Conservation (phyloP, 192 early-diverging fungal genomes). For the Anaeromyces robustus region DNA sequence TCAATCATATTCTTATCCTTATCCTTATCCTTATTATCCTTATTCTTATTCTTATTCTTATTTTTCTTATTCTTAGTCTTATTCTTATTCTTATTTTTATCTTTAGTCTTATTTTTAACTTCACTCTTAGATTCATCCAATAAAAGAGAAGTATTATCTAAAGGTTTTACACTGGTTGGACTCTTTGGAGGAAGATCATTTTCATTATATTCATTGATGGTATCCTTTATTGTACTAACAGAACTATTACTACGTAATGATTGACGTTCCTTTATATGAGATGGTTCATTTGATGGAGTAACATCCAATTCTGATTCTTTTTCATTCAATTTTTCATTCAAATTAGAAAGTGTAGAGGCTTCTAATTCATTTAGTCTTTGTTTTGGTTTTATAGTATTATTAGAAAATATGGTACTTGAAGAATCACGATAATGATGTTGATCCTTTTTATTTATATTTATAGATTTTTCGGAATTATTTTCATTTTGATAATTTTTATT, state of each 20-base stretch:
- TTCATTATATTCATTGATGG: too few relatives aligned
- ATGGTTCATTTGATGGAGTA: background rate
- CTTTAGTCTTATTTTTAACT: too few relatives aligned
- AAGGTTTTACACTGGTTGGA: background rate
- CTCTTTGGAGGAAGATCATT: too few relatives aligned
- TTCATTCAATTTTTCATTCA: background rate
- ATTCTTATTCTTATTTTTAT: too few relatives aligned
- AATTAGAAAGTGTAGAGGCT: background rate
- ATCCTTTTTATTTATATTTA: background rate
- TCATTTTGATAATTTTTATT: background rate
- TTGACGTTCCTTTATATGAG: background rate
- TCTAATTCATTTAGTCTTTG: background rate
- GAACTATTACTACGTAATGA: background rate
- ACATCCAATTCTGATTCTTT: too few relatives aligned
- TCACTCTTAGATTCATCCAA: background rate
- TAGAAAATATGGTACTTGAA: background rate
- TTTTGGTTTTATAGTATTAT: background rate
- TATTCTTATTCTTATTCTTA: too few relatives aligned
- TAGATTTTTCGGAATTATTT: background rate
- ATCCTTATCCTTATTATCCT: too few relatives aligned
- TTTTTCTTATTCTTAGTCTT: too few relatives aligned
- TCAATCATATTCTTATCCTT: too few relatives aligned
- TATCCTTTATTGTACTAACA: background rate
- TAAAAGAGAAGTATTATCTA: background rate
- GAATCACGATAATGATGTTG: background rate